Percentiles rank a stretch among this genome's conserved stretches.
phyloP scores from a whole-genome alignment of 306 rosid species.

The Cercis canadensis region DNA sequence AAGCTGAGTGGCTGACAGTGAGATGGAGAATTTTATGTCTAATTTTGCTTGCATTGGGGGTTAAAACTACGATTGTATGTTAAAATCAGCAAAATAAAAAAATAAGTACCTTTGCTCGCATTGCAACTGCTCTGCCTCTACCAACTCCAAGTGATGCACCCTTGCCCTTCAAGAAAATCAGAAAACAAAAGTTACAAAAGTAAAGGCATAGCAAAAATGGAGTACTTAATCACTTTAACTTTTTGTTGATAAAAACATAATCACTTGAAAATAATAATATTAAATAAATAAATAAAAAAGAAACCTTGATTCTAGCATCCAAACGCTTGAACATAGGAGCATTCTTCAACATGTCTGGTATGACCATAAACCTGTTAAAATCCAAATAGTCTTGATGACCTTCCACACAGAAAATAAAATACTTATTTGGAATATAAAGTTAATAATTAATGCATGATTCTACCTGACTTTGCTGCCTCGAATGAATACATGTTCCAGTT shows the following conservation, averaged over 20 bases:
- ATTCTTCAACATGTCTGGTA: slow-evolving; percentile 97
- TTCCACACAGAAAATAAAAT: slow-evolving; percentile 10
- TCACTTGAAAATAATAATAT: background rate
- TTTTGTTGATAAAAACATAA: too few relatives aligned
- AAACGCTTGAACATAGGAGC: slow-evolving; percentile 99
- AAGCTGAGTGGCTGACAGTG: background rate
- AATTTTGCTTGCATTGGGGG: too few relatives aligned
- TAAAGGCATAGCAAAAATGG: background rate
- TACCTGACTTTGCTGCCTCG: slow-evolving; percentile 99
- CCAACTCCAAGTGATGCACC: slow-evolving; percentile 99
- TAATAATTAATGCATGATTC: slow-evolving; percentile 14
- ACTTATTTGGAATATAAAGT: slow-evolving; percentile 9
- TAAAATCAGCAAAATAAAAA: background rate
- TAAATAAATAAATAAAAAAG: slow-evolving; percentile 11
- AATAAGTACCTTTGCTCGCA: slow-evolving; percentile 84
- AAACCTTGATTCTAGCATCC: slow-evolving; percentile 95
- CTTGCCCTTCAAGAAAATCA: slow-evolving; percentile 77
- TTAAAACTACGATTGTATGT: background rate
- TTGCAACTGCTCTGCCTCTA: slow-evolving; percentile 98
- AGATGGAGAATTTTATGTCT: too few relatives aligned
- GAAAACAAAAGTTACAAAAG: slow-evolving; percentile 29
- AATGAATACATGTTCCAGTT: slow-evolving; percentile 95
- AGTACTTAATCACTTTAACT: slow-evolving; percentile 19
- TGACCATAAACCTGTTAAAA: slow-evolving; percentile 87
- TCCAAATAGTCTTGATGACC: slow-evolving; percentile 24